These are phyloP conservation scores for Dendrobium nobile DNA, from an alignment of 106 monocot genomes.

Conservation along the genomic window DNA sequence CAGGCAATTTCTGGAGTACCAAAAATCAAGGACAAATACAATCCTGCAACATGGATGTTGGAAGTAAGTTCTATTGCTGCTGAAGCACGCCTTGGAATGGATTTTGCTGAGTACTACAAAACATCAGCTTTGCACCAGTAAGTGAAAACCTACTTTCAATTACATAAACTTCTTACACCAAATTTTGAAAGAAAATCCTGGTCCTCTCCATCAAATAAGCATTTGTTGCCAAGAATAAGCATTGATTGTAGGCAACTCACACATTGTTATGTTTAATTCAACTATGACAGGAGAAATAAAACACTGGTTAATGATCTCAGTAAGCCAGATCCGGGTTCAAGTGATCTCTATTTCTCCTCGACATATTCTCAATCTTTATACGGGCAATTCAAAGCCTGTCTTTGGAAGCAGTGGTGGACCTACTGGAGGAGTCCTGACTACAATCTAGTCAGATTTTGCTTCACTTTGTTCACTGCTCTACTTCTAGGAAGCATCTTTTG, in stretches of 20 bases:
- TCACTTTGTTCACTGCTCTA: slow-evolving; percentile 52
- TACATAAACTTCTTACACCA: not conserved
- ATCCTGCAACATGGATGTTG: slow-evolving; percentile 80
- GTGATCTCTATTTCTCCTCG: slow-evolving; percentile 52
- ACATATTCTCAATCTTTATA: slow-evolving; percentile 33
- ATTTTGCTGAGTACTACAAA: slow-evolving; percentile 55
- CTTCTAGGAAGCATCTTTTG: slow-evolving; percentile 71
- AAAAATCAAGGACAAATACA: slow-evolving; percentile 60
- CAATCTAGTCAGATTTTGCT: slow-evolving; percentile 59
- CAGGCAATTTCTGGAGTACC: slow-evolving; percentile 71
- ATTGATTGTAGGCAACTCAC: not conserved
- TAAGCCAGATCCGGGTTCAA: slow-evolving; percentile 31
- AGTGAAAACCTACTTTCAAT: slow-evolving; percentile 7
- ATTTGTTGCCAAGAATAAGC: not conserved
- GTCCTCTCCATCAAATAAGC: no score
- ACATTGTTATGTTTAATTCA: not conserved
- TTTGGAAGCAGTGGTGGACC: slow-evolving; percentile 80
- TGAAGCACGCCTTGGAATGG: slow-evolving; percentile 41
- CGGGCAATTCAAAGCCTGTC: slow-evolving; percentile 56
- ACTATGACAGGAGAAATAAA: slow-evolving; percentile 43
- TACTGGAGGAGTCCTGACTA: slow-evolving; percentile 88
- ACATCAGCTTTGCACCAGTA: slow-evolving; percentile 42
- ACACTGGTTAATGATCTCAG: slow-evolving; percentile 40
- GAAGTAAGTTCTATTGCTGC: slow-evolving; percentile 53
- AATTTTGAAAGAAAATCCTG: not conserved